Conservation (phyloP, 2,329 filamentous ascomycete species). For the Pseudocercospora cruenta region DNA sequence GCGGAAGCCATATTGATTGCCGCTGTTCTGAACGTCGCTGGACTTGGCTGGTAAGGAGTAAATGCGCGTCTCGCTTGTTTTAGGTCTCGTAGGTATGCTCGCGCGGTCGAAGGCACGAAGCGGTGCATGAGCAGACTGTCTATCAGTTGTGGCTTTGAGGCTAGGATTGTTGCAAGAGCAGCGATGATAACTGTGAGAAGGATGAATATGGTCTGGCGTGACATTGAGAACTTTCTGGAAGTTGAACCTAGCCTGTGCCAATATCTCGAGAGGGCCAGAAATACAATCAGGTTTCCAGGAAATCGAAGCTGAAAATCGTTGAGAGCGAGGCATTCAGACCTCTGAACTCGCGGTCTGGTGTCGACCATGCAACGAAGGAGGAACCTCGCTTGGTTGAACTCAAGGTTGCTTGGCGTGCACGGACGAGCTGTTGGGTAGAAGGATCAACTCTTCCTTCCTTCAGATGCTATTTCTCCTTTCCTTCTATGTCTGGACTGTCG, state of each 20-base stretch:
- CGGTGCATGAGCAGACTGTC: slow-evolving; percentile 19
- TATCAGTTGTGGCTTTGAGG: slow-evolving; percentile 8
- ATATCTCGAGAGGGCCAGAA: not conserved
- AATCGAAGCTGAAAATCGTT: not conserved
- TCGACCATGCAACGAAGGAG: not conserved
- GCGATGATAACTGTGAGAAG: not conserved
- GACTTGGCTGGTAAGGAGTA: slow-evolving; percentile 8
- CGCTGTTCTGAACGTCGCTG: not conserved
- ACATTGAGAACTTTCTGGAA: slow-evolving; percentile 18
- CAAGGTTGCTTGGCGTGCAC: not conserved
- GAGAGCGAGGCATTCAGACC: not conserved
- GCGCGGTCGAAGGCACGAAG: not conserved
- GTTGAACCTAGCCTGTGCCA: not conserved
- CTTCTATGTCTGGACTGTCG: not conserved
- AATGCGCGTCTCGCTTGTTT: slow-evolving; percentile 11
- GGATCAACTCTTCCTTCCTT: not conserved
- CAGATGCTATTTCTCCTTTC: not conserved
- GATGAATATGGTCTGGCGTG: slow-evolving; percentile 7
- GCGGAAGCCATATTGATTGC: slow-evolving; percentile 4
- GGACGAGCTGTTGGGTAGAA: not conserved
- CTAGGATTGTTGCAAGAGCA: slow-evolving; percentile 11
- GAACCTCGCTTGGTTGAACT: not conserved
- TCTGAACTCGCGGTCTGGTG: not conserved
- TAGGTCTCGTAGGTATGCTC: not conserved
- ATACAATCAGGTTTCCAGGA: not conserved